Base-by-base conservation (phyloP, 805 yeast genomes). In the Yamadazyma sp. region DNA sequence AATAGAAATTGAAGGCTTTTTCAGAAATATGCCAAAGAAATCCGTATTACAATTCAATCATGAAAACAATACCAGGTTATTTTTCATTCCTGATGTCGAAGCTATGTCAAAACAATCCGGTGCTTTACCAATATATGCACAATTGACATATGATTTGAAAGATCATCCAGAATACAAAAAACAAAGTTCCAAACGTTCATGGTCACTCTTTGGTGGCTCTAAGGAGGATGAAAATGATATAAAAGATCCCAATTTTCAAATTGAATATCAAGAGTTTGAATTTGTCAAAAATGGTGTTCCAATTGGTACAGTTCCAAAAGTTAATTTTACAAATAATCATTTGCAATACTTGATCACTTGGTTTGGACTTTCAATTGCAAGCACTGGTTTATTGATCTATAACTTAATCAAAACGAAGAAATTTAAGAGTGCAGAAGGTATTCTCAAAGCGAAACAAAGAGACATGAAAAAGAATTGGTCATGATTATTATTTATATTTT, bases 341-440 rank as follows among this genome's bases (percentile, higher is more conserved):
- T 62, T 89, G 57, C 96, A 91, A 57, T 93, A 93, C 56, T 64
- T 93, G 52, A 78, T 87, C 14, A 93, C 98, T 0, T 93, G 98
- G 98, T 91, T 86, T 56, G 95, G 96, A 0, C 73, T 91, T 27
- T 78, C 88, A 2, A 49, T 84, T 26, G 75, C 86, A 24, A 82
- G 95, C 23, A 49, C 88, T 0, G 76, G 82, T 22, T 74, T 87
- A 60, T 69, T 93, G 38, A 28, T 52, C 10, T 67, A 60, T 43
- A 46, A 51, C 13, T 47, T 62, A 33, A 42, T 49, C 49, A 67
- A 62, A 42, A 49, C 43, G 31, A 50, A 50, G 36, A 55, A 54
- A 34, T 52, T 49, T 40, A 47, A 48, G 39, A 50, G 62, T 39
- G 73, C 71, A 3, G 72, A 67, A 24, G 58, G 56, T 48, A 47